Conservation (phyloP, 75 land plant species). For the Gnetum montanum region DNA sequence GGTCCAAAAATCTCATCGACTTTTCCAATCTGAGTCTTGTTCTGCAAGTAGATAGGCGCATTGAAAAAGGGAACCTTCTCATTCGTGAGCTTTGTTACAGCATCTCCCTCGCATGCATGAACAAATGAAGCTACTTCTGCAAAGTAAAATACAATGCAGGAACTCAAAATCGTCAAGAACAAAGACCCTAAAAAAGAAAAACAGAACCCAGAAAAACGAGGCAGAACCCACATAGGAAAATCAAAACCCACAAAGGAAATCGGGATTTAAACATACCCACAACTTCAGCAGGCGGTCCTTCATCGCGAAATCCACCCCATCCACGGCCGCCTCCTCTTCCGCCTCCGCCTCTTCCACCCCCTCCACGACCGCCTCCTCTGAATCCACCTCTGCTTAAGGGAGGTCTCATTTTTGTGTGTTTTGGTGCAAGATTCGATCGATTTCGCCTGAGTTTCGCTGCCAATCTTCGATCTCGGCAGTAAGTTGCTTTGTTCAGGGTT, state of each 20-base stretch:
- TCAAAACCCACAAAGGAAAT: not conserved
- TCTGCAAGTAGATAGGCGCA: constrained; percentile 84
- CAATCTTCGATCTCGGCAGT: no score
- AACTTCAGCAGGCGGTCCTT: constrained; percentile 64
- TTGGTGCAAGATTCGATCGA: constrained; percentile 12
- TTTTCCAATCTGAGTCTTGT: constrained; percentile 93
- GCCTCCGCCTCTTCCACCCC: constrained; percentile 22
- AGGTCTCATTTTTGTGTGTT: constrained; percentile 35
- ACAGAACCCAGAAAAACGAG: not conserved
- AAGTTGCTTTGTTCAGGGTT: not conserved
- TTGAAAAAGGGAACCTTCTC: constrained; percentile 92
- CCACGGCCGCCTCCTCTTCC: constrained; percentile 26
- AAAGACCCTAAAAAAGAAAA: not conserved
- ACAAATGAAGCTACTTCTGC: constrained; percentile 75
- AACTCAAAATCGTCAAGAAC: not conserved
- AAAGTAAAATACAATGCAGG: not conserved
- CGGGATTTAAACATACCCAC: constrained; percentile 19
- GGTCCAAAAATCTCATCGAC: constrained; percentile 98
- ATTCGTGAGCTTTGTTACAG: constrained; percentile 80
- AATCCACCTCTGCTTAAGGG: constrained; percentile 43
- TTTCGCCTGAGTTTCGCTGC: no score
- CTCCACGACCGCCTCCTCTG: constrained; percentile 12
- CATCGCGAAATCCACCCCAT: constrained; percentile 37
- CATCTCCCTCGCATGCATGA: constrained; percentile 92
- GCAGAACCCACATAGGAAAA: not conserved